These are phyloP conservation scores for Pseudocercospora fijiensis DNA, from an alignment of 2,329 filamentous ascomycete species.

Conservation along the genomic window DNA sequence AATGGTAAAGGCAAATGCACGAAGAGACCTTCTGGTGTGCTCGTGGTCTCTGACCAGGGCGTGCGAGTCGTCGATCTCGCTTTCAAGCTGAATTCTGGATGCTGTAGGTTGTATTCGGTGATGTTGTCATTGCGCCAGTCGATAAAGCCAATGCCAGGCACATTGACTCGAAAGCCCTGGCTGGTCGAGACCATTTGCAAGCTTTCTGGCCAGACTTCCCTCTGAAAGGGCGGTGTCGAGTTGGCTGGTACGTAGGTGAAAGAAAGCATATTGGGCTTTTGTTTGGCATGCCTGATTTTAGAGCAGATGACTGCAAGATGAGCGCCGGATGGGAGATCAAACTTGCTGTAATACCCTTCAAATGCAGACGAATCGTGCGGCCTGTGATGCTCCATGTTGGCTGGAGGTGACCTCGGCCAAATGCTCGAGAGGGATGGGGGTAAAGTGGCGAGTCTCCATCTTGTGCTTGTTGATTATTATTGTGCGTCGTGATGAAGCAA, in stretches of 20 bases:
- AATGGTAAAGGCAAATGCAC: slow-evolving; percentile 49
- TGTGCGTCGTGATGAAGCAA: slow-evolving; percentile 52
- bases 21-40: slow-evolving; percentile 50
- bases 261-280: slow-evolving; percentile 47
- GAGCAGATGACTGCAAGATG: slow-evolving; percentile 51
- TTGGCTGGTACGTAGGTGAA: slow-evolving; percentile 50
- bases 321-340: slow-evolving; percentile 48
- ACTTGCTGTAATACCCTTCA: slow-evolving; percentile 55
- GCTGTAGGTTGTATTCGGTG: slow-evolving; percentile 40
- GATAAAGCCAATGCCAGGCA: slow-evolving; percentile 44
- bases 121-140: slow-evolving; percentile 39
- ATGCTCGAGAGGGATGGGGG: background rate
- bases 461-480: slow-evolving; percentile 54
- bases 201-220: slow-evolving; percentile 46
- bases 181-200: slow-evolving; percentile 39
- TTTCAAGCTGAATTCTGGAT: slow-evolving; percentile 42
- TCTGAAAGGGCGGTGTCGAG: slow-evolving; percentile 40
- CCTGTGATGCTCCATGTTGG: slow-evolving; percentile 42
- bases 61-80: slow-evolving; percentile 43
- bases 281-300: slow-evolving; percentile 46
- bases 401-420: background rate
- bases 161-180: slow-evolving; percentile 44
- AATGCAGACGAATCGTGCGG: slow-evolving; percentile 47
- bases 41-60: slow-evolving; percentile 41
- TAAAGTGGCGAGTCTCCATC: background rate